phyloP scores from a whole-genome alignment of 2,329 filamentous ascomycete genomes.

The Rugonectria rugulosa region DNA sequence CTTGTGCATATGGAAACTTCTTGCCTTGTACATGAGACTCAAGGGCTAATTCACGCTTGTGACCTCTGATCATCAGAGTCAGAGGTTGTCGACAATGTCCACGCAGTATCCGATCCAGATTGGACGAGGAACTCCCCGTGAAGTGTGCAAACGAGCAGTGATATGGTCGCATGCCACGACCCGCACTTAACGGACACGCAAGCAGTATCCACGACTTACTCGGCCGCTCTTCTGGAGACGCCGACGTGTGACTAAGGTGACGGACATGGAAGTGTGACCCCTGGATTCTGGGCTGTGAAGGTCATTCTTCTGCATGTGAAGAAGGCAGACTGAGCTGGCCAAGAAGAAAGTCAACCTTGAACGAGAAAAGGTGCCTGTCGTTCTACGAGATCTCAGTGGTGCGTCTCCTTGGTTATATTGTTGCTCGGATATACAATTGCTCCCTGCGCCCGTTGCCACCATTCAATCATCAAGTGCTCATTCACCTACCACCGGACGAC shows the following conservation, averaged over 20 bases:
- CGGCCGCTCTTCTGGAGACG: background rate
- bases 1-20: background rate
- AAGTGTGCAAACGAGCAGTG: background rate
- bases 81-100: background rate
- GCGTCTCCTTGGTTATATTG: background rate
- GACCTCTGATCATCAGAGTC: background rate
- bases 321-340: background rate
- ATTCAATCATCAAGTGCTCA: too few relatives aligned
- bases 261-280: background rate
- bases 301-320: background rate
- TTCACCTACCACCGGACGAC: too few relatives aligned
- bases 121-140: background rate
- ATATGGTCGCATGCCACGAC: slow-evolving; percentile 4
- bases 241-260: slow-evolving; percentile 3
- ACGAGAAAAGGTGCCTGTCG: background rate
- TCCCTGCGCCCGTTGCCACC: too few relatives aligned
- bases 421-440: too few relatives aligned
- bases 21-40: background rate
- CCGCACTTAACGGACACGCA: slow-evolving; percentile 3
- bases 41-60: slow-evolving; percentile 9
- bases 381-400: background rate
- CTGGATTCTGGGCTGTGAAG: background rate
- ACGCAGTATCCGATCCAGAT: background rate
- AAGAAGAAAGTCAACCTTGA: background rate
- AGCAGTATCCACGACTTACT: background rate